Base-by-base conservation (phyloP, 129 eudicot genomes). In the Centrapalus pauciflorus region DNA sequence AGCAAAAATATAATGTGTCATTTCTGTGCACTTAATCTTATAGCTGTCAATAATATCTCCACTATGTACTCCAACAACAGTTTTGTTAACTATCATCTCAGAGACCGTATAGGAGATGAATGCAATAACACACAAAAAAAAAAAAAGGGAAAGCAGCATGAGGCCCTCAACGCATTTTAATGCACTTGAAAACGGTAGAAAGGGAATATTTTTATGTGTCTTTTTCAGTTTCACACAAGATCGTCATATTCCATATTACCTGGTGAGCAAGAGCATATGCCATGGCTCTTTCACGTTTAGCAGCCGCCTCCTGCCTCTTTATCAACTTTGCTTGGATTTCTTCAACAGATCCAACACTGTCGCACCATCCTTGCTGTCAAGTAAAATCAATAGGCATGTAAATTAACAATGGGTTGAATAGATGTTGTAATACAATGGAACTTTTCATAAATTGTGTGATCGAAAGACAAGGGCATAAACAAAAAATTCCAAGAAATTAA, bases 281-380 rank as follows among this genome's bases (percentile, higher is more conserved):
- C 98, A 91, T 91, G 59, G 98, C 96, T 81, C 98, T 91, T 79
- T 91, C 95, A 69, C 98, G 96, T 82, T 91, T 91, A 16, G 96
- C 96, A 63, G 98, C 98, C 5, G 98, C 98, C 74, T 91, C 98
- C 63, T 88, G 95, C 73, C 96, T 85, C 79, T 87, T 91, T 19
- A 88, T 46, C 77, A 91, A 79, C 78, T 91, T 91, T 37, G 94
- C 77, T 77, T 91, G 98, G 62, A 91, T 91, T 70, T 91, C 80
- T 75, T 91, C 98, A 76, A 91, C 98, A 49, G 98, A 91, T 66
- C 98, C 98, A 56, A 71, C 87, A 66, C 96, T 74, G 28, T 88
- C 98, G 58, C 98, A 91, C 98, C 98, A 91, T 56, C 98, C 98
- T 73, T 88, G 95, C 98, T 87, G 88, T 72, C 48, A 70, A 25